These are phyloP conservation scores for Aureobasidium subglaciale DNA, from an alignment of 2,329 filamentous ascomycete species.

Conservation along the genomic window DNA sequence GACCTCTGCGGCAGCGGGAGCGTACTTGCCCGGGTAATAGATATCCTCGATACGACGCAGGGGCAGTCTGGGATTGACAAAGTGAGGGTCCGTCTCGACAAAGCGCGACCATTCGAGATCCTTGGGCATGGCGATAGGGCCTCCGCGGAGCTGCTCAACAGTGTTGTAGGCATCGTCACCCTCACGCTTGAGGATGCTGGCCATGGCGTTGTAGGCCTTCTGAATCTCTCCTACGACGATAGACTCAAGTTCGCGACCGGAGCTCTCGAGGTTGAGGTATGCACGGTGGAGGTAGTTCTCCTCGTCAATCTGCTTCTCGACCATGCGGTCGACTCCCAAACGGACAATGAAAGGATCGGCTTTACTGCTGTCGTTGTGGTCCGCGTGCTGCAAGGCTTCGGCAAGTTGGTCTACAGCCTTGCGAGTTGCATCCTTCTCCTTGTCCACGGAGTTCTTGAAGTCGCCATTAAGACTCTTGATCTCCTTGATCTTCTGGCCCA, in stretches of 20 bases:
- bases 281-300: conserved; percentile 93
- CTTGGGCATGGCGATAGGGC: conserved; percentile 87
- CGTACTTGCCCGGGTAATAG: conserved; percentile 82
- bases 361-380: conserved; percentile 72
- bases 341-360: conserved; percentile 87
- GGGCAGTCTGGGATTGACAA: conserved; percentile 77
- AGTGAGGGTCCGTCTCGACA: conserved; percentile 71
- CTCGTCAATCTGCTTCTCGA: conserved; percentile 89
- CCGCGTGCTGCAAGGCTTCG: conserved; percentile 70
- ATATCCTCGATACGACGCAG: conserved; percentile 74
- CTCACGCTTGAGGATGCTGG: conserved; percentile 84
- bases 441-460: conserved; percentile 94
- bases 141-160: conserved; percentile 72
- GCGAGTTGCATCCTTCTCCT: conserved; percentile 80
- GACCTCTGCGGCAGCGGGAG: conserved; percentile 76
- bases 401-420: conserved; percentile 74
- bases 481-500: conserved; percentile 91
- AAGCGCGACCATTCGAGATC: conserved; percentile 87
- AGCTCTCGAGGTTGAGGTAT: conserved; percentile 88
- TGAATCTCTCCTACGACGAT: conserved; percentile 97
- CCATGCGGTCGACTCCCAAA: conserved; percentile 76
- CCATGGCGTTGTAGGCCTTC: conserved; percentile 92
- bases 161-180: conserved; percentile 72
- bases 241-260: conserved; percentile 87
- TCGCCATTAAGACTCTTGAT: conserved; percentile 90